Conservation (phyloP, 805 yeast species). For the Zygosaccharomyces pseudorouxii region DNA sequence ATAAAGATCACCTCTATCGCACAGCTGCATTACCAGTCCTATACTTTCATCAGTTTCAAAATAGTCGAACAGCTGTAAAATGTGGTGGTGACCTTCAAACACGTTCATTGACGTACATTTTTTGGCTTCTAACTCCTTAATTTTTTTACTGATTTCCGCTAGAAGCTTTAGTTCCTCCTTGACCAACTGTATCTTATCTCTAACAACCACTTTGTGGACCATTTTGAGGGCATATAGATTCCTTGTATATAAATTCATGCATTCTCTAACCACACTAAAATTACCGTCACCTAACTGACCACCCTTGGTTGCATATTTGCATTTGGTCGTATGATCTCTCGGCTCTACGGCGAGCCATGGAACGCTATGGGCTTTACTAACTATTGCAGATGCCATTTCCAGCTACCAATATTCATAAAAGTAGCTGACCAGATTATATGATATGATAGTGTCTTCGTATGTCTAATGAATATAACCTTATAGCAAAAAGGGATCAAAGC, state of each 20-base stretch:
- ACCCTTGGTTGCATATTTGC: conserved; percentile 31
- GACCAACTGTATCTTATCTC: conserved; percentile 37
- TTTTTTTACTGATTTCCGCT: conserved; percentile 21
- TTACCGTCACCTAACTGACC: conserved; percentile 43
- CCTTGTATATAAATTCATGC: conserved; percentile 41
- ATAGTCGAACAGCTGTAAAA: conserved; percentile 59
- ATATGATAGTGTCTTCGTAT: no score
- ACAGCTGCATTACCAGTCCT: conserved; percentile 60
- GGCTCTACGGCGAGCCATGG: conserved; percentile 17
- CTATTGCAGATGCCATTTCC: not conserved
- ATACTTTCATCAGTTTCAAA: conserved; percentile 60
- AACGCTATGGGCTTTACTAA: not conserved
- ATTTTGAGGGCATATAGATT: conserved; percentile 46
- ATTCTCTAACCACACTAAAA: conserved; percentile 47
- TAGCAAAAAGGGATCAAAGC: no score
- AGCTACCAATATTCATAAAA: not conserved
- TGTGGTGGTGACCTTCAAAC: conserved; percentile 41
- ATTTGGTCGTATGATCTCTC: conserved; percentile 16
- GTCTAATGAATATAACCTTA: no score
- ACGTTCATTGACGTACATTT: conserved; percentile 21
- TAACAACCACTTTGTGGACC: conserved; percentile 29
- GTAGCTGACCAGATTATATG: not conserved
- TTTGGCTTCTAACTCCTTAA: conserved; percentile 35
- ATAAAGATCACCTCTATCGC: conserved; percentile 64
- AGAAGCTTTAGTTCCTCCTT: conserved; percentile 60